Base-by-base conservation (phyloP, 306 rosid genomes). In the Hippophae tibetana region DNA sequence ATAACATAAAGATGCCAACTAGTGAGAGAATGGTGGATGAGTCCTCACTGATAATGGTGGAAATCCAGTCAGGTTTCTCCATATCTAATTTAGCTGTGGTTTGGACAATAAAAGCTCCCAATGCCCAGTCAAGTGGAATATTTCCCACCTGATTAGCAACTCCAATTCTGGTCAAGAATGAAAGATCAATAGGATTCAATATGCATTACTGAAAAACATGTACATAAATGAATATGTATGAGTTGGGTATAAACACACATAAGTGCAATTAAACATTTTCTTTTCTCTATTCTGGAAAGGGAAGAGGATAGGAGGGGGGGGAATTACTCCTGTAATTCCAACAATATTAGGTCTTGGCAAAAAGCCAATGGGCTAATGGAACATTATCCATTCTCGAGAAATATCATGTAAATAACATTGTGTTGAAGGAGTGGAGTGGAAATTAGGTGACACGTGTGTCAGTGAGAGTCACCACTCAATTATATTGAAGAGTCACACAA, bases 91-190 rank as follows among this genome's bases (percentile, higher is more conserved):
- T 72, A 43, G 76, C 76, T 25, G 84, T 66, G 72, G 79, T 87
- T 76, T 85, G 98, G 74, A 90, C 63, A 73, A 90, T 85, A 79
- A 90, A 90, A 69, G 98, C 96, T 72, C 98, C 98, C 77, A 90
- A 61, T 45, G 96, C 96, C 98, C 98, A 90, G 69, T 90, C 98
- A n/a, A 90, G 96, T 0, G 98, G 92, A 62, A 79, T 74, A 54
- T 67, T 79, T 62, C 83, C 85, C 55, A 87, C 89, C 77, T 87
- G 86, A 79, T 74, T 87, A 44, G 92, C 90, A 64, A 77, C 79
- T 61, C 56, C 68, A 63, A 90, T 71, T 79, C 95, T 90, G 89
- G 52, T 54, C 62, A 79, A 69, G 58, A 74, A 56, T 27, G 51
- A 68, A 41, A 51, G 69, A 63, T 63, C 56, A 43, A 65, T 69